A percentile compares a stretch with the other conserved stretches of the same genome.
phyloP scores from a whole-genome alignment of 495 filamentous ascomycete species.

The Penicillium simplicissimum region DNA sequence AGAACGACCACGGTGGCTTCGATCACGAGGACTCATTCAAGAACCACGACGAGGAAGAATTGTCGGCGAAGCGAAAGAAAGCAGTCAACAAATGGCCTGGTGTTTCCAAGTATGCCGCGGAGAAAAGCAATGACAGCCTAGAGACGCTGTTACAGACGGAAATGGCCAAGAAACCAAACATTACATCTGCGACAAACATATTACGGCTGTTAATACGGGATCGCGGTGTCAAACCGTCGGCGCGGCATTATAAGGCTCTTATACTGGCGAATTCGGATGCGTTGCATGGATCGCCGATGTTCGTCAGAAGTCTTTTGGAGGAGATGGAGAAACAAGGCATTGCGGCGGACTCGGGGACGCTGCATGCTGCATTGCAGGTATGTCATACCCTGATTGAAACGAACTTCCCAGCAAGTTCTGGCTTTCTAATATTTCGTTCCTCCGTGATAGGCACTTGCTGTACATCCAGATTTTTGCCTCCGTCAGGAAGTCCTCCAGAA shows the following conservation, averaged over 20 bases:
- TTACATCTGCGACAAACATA: slow-evolving; percentile 31
- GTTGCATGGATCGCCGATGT: slow-evolving; percentile 61
- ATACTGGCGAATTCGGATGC: slow-evolving; percentile 68
- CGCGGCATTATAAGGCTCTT: slow-evolving; percentile 69
- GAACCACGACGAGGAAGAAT: neutral
- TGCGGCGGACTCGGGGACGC: slow-evolving; percentile 60
- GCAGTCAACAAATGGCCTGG: neutral
- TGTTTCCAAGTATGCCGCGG: neutral
- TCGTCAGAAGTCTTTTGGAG: slow-evolving; percentile 58
- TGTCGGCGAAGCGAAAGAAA: neutral
- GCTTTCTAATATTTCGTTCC: slow-evolving; percentile 16
- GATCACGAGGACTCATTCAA: neutral
- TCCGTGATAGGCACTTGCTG: slow-evolving; percentile 60
- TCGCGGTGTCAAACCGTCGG: slow-evolving; percentile 62
- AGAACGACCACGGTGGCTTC: neutral
- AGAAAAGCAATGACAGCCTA: slow-evolving; percentile 23
- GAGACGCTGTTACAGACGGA: slow-evolving; percentile 31
- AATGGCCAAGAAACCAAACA: slow-evolving; percentile 20
- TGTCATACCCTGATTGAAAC: slow-evolving; percentile 6
- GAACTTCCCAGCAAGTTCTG: neutral
- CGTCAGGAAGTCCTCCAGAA: slow-evolving; percentile 68
- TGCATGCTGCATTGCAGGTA: slow-evolving; percentile 73
- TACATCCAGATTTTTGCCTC: slow-evolving; percentile 83
- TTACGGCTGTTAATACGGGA: slow-evolving; percentile 55
- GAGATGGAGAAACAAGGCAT: slow-evolving; percentile 69